phyloP scores from a whole-genome alignment of 148 eudicot genomes.

The Rheum nobile region DNA sequence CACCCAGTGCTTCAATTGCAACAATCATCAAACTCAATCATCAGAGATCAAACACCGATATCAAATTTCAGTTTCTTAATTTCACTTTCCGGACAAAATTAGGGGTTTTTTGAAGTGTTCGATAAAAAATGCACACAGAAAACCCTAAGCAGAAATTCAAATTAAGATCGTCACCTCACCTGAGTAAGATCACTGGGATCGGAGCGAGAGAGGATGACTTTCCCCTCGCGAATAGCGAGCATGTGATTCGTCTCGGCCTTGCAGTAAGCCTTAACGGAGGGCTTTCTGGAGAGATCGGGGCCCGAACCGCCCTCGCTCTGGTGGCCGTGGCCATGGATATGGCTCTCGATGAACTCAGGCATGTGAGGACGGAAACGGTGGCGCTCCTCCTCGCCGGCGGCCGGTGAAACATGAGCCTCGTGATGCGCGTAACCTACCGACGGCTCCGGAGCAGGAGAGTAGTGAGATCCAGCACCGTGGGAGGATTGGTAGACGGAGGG shows the following conservation, averaged over 20 bases:
- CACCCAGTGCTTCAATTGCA: slow-evolving; percentile 53
- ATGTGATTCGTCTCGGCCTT: slow-evolving; percentile 48
- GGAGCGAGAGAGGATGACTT: slow-evolving; percentile 51
- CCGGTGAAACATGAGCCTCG: slow-evolving; percentile 9
- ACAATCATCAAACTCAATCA: neutral
- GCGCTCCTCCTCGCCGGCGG: neutral
- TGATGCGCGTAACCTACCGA: slow-evolving; percentile 4
- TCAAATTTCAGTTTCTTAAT: neutral
- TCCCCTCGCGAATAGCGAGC: slow-evolving; percentile 55
- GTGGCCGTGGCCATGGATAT: slow-evolving; percentile 14
- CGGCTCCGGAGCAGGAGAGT: slow-evolving; percentile 17
- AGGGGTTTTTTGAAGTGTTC: neutral
- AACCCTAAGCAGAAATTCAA: neutral
- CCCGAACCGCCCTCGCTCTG: neutral
- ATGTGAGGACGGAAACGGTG: slow-evolving; percentile 38
- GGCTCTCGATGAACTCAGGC: slow-evolving; percentile 30
- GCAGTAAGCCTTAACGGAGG: slow-evolving; percentile 38
- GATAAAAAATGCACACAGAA: neutral
- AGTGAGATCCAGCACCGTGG: slow-evolving; percentile 11
- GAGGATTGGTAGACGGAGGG: slow-evolving; percentile 12
- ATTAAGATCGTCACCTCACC: slow-evolving; percentile 18
- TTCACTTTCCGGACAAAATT: neutral
- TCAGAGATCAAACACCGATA: too few species aligned
- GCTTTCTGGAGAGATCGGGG: slow-evolving; percentile 24
- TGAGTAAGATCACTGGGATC: slow-evolving; percentile 57